Percentiles rank a stretch among this genome's conserved stretches.
These are phyloP conservation scores for Cyclocybe cylindracea DNA, from an alignment of 768 basidiomycete genomes.

Conservation along the genomic window DNA sequence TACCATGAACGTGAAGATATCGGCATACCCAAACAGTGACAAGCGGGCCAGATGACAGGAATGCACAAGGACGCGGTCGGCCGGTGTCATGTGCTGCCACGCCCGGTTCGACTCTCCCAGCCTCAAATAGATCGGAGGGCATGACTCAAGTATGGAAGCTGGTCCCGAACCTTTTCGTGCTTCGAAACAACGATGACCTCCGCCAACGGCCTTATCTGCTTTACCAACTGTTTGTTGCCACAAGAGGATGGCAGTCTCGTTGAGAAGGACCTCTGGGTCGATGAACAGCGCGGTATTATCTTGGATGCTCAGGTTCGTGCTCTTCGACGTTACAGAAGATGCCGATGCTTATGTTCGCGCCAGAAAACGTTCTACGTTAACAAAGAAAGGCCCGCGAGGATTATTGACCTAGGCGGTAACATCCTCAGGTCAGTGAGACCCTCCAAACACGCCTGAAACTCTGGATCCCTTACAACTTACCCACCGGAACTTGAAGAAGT, in stretches of 20 bases:
- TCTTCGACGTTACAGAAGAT: background rate
- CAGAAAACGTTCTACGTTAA: constrained; percentile 69
- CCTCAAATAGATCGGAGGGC: constrained; percentile 11
- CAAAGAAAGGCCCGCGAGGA: constrained; percentile 59
- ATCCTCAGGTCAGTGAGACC: constrained; percentile 61
- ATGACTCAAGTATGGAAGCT: constrained; percentile 5
- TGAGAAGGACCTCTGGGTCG: constrained; percentile 81
- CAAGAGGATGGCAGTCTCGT: constrained; percentile 78
- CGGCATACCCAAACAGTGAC: no score
- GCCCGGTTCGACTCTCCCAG: background rate
- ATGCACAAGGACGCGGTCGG: no score
- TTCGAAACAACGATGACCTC: constrained; percentile 35
- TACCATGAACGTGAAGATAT: no score
- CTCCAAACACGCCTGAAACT: background rate
- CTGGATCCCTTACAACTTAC: background rate
- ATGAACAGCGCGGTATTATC: constrained; percentile 70
- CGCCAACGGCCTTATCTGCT: constrained; percentile 73
- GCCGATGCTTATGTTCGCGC: constrained; percentile 7
- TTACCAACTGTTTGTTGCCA: constrained; percentile 84
- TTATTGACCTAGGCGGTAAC: constrained; percentile 73
- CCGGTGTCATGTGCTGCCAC: background rate
- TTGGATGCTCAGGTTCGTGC: constrained; percentile 67
- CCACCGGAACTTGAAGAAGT: background rate
- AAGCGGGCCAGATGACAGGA: no score
- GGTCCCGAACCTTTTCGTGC: background rate